phyloP scores from a whole-genome alignment of 2,329 filamentous ascomycete genomes.

The Fusarium pininemorale region DNA sequence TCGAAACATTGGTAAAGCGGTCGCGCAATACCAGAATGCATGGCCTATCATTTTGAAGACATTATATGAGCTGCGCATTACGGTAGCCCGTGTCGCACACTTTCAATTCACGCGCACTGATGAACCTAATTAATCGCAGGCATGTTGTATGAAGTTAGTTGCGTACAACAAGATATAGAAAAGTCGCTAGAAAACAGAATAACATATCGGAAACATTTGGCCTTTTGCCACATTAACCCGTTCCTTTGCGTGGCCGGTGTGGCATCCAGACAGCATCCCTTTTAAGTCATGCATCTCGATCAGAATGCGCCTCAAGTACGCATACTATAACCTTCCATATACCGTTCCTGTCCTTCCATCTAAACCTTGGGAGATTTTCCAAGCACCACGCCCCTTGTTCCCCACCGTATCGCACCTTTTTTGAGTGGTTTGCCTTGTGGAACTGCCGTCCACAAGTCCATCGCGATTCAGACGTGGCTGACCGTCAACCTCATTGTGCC shows the following conservation, averaged over 20 bases:
- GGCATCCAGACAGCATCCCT: slow-evolving; percentile 32
- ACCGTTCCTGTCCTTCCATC: slow-evolving; percentile 36
- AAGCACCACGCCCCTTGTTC: slow-evolving; percentile 30
- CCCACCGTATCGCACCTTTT: slow-evolving; percentile 9
- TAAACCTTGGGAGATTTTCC: slow-evolving; percentile 43
- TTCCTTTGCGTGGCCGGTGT: slow-evolving; percentile 28
- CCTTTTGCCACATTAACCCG: slow-evolving; percentile 13
- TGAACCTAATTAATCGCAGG: neutral
- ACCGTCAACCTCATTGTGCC: neutral
- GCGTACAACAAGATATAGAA: slow-evolving; percentile 40
- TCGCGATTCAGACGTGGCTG: neutral
- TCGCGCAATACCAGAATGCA: slow-evolving; percentile 1
- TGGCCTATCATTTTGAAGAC: neutral
- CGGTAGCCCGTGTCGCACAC: neutral
- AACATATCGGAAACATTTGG: slow-evolving; percentile 33
- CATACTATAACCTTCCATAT: slow-evolving; percentile 27
- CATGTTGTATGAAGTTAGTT: slow-evolving; percentile 31
- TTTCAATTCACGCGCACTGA: neutral
- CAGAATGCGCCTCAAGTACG: slow-evolving; percentile 16
- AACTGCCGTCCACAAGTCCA: neutral
- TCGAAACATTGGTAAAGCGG: neutral
- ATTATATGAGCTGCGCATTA: slow-evolving; percentile 8
- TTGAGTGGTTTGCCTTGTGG: slow-evolving; percentile 1
- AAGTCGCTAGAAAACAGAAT: slow-evolving; percentile 30
- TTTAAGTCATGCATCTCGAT: slow-evolving; percentile 8